Base-by-base conservation (phyloP, 2,329 filamentous ascomycete genomes). In the Monosporascus sp. region DNA sequence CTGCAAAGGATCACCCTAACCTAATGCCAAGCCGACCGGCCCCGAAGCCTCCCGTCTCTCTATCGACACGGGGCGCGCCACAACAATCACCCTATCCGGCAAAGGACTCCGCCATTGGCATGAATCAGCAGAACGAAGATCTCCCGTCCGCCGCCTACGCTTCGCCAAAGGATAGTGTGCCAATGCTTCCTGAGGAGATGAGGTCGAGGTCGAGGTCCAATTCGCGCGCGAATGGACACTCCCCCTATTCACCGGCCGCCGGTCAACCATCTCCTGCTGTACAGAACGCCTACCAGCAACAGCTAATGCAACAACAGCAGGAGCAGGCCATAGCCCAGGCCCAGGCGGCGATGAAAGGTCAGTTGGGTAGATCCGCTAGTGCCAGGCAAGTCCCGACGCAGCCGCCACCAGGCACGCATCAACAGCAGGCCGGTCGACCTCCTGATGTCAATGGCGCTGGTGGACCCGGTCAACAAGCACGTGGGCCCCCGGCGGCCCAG, bases 11-110 rank as follows among this genome's bases (percentile, higher is more conserved):
- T 58, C 64, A 66, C 53, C 68, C 79, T 56, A 80, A 81, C 57
- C 75, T 91, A 64, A 79, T 96, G 66, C 92, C 94, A 49, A 88
- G 84, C 65, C 84, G 94, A 56, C 89, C 90, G 51, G 91, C 93
- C 46, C 94, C 92, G 50, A 89, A 89, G 70, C 89, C 93, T n/a
- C 94, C 93, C 49, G 80, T 80, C 65, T 78, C 77, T 62, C 73
- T 83, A 60, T 80, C 82, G 37, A 75, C 79, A 48, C 77, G 85
- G 64, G 71, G 78, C 49, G 78, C 80, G 38, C 80, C 83, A 25
- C 76, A 81, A 25, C 76, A 81, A 24, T 74, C 79, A 22, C 79
- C 81, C 20, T 82, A 82, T 65, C 69, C 72, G 45, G 74, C 74
- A 52, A 88, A 81, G 66, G 83, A 87, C 64, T 85, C 83, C 24